phyloP scores from a whole-genome alignment of 768 basidiomycete genomes.

The Leccinum obscurum region DNA sequence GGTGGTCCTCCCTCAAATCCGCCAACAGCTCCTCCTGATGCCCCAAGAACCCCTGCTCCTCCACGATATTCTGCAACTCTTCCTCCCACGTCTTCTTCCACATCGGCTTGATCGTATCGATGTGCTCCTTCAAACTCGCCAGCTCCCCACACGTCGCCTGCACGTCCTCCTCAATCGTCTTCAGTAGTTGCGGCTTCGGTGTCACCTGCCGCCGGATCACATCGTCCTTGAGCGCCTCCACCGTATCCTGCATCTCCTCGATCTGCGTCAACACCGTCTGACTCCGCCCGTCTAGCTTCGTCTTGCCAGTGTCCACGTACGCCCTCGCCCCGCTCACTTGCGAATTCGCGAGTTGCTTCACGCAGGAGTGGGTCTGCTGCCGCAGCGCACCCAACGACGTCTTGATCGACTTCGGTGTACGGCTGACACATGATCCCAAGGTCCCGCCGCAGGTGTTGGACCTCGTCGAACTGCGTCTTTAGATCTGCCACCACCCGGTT shows the following conservation, averaged over 20 bases:
- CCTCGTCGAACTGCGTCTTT: constrained; percentile 91
- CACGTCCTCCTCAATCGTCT: constrained; percentile 71
- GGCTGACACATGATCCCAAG: constrained; percentile 92
- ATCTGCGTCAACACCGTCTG: constrained; percentile 90
- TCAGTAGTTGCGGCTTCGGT: constrained; percentile 73
- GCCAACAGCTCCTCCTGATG: constrained; percentile 90
- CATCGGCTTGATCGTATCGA: constrained; percentile 88
- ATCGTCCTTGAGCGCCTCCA: constrained; percentile 89
- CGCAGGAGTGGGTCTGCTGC: constrained; percentile 73
- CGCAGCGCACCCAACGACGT: constrained; percentile 77
- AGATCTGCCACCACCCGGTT: constrained; percentile 76
- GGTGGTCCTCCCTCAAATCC: constrained; percentile 90
- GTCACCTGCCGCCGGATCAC: constrained; percentile 86
- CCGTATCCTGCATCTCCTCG: constrained; percentile 88
- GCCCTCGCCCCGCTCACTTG: constrained; percentile 84
- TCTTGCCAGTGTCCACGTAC: constrained; percentile 90
- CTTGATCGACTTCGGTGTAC: constrained; percentile 90
- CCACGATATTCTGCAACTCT: constrained; percentile 93
- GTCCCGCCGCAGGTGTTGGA: constrained; percentile 91
- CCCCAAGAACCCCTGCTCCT: constrained; percentile 92
- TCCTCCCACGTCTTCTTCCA: constrained; percentile 99
- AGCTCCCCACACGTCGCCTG: constrained; percentile 65
- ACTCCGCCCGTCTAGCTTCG: constrained; percentile 84
- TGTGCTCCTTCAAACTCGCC: constrained; percentile 76
- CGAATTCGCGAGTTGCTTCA: constrained; percentile 81